These are phyloP conservation scores for Aspergillus aculeatinus DNA, from an alignment of 2,329 filamentous ascomycete species.

Conservation along the genomic window DNA sequence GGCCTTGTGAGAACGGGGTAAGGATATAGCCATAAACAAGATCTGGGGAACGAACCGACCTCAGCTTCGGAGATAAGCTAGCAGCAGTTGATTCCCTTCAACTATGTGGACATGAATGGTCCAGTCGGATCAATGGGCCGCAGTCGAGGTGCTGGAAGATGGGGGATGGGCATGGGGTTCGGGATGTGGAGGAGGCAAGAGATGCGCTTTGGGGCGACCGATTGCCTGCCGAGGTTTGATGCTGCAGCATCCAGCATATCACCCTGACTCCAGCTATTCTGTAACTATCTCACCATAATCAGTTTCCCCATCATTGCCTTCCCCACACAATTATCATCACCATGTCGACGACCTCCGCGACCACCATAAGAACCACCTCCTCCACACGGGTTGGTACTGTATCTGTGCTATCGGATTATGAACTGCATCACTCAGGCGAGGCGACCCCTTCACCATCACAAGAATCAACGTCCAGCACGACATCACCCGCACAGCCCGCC, in stretches of 20 bases:
- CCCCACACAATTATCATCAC: conserved; percentile 7
- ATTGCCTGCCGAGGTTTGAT: neutral
- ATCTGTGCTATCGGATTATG: conserved; percentile 28
- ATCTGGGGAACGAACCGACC: neutral
- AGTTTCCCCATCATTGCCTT: neutral
- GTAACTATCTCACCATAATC: neutral
- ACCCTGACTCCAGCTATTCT: neutral
- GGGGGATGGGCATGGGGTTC: conserved; percentile 6
- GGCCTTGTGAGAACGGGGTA: neutral
- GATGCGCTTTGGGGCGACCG: neutral
- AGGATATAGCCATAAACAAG: neutral
- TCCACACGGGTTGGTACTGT: conserved; percentile 13
- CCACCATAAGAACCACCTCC: conserved; percentile 16
- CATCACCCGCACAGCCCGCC: conserved; percentile 10
- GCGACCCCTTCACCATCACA: neutral
- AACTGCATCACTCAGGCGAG: conserved; percentile 27
- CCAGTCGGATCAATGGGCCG: neutral
- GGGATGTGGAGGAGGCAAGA: conserved; percentile 26
- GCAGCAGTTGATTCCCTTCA: neutral
- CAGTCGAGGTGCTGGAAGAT: neutral
- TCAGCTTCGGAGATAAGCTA: neutral
- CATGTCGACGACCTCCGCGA: conserved; percentile 23
- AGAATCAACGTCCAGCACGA: neutral
- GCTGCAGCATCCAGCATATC: neutral
- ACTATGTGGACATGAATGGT: neutral